Base-by-base conservation (phyloP, 1,284 basidiomycete species). In the Laetiporus sulphureus region DNA sequence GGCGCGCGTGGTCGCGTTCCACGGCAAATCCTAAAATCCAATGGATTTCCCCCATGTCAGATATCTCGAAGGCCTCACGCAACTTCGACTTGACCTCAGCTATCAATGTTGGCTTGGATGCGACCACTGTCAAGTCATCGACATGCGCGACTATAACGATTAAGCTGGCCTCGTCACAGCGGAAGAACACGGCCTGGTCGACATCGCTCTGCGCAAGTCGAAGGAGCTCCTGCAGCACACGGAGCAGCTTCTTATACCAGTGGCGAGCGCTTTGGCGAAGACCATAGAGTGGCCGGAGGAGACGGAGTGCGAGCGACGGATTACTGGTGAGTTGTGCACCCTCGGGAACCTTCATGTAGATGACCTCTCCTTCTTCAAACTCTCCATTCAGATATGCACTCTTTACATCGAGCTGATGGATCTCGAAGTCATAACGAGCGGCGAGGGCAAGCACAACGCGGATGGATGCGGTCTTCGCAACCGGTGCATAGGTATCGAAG, bases 341-440 rank as follows among this genome's bases (percentile, higher is more conserved):
- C 2, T 45, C 45, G 4, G 57, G 56, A 18, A 42, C 52, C 16
- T 41, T 10, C 51, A 62, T 55, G 34, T 58, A 61, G 32, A 61
- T 48, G n/a, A 41, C 40, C 34, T 63, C 58, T 4, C 49, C 38
- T 15, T 58, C 46, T 2, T 51, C 36, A 11, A 54, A 29, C 15
- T 46, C 35, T 3, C 56, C 56, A 44, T 62, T 50, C 5, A 59
- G 53, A 47, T 60, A 66, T 0, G 63, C 64, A 6, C 53, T 53
- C 32, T 58, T 56, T 21, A 67, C 50, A 40, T 68, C 59, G n/a
- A 62, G 41, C 45, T 65, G 61, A 7, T 59, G 49, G 12, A 67
- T 43, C 8, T 57, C 50, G 30, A 46, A 53, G 40, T 57, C 54
- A 3, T 50, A 22, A 7, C 31, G 34, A 0, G 62, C 60, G 2